Evolutionary conservation across 768 basidiomycete species (phyloP), one percentile per base, ranked within the genome.

Genomic region (Rhizopogon roseolus): DNA sequence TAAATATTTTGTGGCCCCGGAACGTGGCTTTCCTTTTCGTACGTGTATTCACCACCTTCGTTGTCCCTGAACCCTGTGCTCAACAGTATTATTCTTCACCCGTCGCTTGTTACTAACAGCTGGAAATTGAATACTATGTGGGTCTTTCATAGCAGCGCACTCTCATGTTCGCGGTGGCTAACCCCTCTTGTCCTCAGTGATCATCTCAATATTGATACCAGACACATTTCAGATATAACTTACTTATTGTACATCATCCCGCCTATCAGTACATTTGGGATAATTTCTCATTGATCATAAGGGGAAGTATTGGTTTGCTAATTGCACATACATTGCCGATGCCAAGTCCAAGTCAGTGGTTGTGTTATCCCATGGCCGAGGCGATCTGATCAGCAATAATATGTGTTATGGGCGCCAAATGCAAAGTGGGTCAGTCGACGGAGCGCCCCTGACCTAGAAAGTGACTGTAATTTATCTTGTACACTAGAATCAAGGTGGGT

Each of bases 91-190:
- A 40, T 22, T 28, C 49, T 53, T 28, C 44, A 7, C 11, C 11
- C 28, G 13, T 52, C 55, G 39, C 62, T 19, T 2, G 14, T 50
- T 38, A 6, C 9, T 29, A 43, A 43, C 62, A 98, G 95, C 78
- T 98, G 62, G 95, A 98, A 75, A 90, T 98, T 54, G 95, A 98
- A 64, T 94, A 93, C 73, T 94, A 93, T 71, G 88, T 90, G 52
- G 73, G 88, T 80, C 3, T 19, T 36, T 48, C 36, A 10, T 36
- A 29, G 19, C 11, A 41, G 57, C n/a, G 39, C 10, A 29, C 13
- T 16, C 22, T 27, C 16, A 57, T 63, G 38, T 32, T 16, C 32
- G 41, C 6, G 11, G 4, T 19, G 9, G 16, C 51, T 52, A 50
- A 52, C 45, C 51, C 22, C 22, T n/a, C 14, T 34, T 45, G 51